Evolutionary conservation across 1,139 yeast species (phyloP).

Genomic region (Pichiaceae sp.): DNA sequence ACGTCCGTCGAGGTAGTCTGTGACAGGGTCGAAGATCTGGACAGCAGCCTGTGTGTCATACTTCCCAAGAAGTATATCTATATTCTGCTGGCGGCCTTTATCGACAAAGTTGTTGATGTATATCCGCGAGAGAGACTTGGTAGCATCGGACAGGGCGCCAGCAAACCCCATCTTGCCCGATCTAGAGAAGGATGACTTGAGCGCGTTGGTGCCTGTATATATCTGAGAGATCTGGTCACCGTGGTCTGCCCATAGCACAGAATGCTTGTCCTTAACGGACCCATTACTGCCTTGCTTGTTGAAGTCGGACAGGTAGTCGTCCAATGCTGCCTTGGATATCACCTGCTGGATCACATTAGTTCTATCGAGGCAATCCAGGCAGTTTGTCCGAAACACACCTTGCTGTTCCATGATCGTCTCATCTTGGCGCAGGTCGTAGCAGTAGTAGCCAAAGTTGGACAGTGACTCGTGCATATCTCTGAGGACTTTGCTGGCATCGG

Average conservation of each 20-base stretch:
- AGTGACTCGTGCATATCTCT: conserved; percentile 58
- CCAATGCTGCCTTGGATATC: conserved; percentile 58
- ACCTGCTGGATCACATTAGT: conserved; percentile 92
- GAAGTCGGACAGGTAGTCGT: conserved; percentile 46
- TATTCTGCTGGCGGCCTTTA: conserved; percentile 77
- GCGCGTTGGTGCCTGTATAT: conserved; percentile 94
- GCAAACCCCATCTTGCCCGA: conserved; percentile 95
- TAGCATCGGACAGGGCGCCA: conserved; percentile 92
- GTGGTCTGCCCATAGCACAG: conserved; percentile 92
- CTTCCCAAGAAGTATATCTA: conserved; percentile 79
- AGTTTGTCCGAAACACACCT: conserved; percentile 88
- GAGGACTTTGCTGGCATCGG: conserved; percentile 68
- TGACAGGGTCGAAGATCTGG: conserved; percentile 76
- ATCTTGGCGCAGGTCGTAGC: conserved; percentile 44
- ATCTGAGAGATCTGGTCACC: conserved; percentile 97
- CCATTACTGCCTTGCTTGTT: conserved; percentile 9
- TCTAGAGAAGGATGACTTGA: conserved; percentile 88
- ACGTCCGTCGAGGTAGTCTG: conserved; percentile 66
- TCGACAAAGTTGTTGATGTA: conserved; percentile 95
- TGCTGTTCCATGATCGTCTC: conserved; percentile 59
- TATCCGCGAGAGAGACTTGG: conserved; percentile 90
- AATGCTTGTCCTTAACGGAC: conserved; percentile 38
- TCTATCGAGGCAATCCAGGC: conserved; percentile 91
- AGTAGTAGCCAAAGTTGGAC: conserved; percentile 73
- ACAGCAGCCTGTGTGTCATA: conserved; percentile 66